Conservation (phyloP, 2,329 filamentous ascomycete genomes). For the Colletotrichum musae region DNA sequence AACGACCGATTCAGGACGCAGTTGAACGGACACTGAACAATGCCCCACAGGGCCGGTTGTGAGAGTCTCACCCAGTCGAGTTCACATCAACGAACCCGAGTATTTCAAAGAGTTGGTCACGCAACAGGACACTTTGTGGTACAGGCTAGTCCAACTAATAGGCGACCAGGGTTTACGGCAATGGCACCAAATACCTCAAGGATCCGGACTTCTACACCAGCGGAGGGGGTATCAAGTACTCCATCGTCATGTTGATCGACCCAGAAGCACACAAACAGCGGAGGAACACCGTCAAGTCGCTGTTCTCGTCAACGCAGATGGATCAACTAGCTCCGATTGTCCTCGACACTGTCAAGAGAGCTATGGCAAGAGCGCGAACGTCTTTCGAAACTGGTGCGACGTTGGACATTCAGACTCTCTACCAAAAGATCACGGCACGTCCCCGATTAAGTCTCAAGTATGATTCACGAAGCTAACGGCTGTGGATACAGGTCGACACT, state of each 20-base stretch:
- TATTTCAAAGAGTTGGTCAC: conserved; percentile 18
- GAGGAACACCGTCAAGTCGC: conserved; percentile 17
- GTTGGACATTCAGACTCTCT: conserved; percentile 13
- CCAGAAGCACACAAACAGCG: conserved; percentile 22
- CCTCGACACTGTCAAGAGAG: conserved; percentile 9
- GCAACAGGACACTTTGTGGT: too few relatives aligned
- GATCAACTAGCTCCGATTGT: conserved; percentile 13
- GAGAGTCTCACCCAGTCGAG: conserved; percentile 19
- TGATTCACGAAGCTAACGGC: not conserved
- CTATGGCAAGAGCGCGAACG: not conserved
- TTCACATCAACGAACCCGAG: conserved; percentile 11
- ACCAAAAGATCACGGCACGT: conserved; percentile 10
- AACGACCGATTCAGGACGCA: not conserved
- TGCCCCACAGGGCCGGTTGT: conserved; percentile 8
- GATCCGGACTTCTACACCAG: conserved; percentile 27
- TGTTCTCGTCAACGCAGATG: conserved; percentile 18
- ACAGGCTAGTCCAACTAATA: not conserved
- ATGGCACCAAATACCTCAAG: conserved; percentile 20
- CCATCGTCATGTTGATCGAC: conserved; percentile 32
- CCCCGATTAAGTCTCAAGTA: not conserved
- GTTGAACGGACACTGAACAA: not conserved
- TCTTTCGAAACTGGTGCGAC: conserved; percentile 1
- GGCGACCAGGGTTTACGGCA: not conserved
- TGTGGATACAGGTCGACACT: not conserved
- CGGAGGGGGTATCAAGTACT: conserved; percentile 28